These are phyloP conservation scores for Stachybotrys chartarum DNA, from an alignment of 2,329 filamentous ascomycete species.

Conservation along the genomic window DNA sequence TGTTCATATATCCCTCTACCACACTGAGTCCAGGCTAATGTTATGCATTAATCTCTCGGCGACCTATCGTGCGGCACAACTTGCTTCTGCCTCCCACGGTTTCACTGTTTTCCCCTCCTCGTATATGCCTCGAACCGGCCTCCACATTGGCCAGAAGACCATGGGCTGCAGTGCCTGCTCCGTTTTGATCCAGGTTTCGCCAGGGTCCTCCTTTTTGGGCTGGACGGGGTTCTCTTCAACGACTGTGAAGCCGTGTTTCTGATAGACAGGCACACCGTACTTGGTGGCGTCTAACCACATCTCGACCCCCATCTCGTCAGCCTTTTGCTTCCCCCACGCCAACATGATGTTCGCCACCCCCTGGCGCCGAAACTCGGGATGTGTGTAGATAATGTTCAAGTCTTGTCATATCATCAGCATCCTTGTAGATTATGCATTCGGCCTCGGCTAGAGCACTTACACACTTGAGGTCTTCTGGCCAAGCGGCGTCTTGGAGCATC, in stretches of 20 bases:
- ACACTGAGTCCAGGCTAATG: too few relatives aligned
- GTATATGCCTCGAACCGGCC: constrained; percentile 11
- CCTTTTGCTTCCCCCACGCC: constrained; percentile 13
- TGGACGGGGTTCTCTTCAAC: constrained; percentile 7
- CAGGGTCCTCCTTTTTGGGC: constrained; percentile 5
- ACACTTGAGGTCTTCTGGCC: constrained; percentile 12
- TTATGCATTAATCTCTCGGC: too few relatives aligned
- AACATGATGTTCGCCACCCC: constrained; percentile 13
- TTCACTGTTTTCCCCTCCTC: constrained; percentile 8
- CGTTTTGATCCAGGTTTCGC: constrained; percentile 9
- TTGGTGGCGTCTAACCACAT: constrained; percentile 15
- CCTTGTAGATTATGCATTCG: neutral
- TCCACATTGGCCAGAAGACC: constrained; percentile 13
- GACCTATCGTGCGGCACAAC: neutral
- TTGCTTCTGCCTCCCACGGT: constrained; percentile 5
- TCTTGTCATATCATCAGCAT: constrained; percentile 3
- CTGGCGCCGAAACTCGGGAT: constrained; percentile 11
- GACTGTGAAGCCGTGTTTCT: constrained; percentile 13
- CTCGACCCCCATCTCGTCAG: constrained; percentile 14
- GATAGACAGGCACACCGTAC: constrained; percentile 11
- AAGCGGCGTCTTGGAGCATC: constrained; percentile 10
- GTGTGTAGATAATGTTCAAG: constrained; percentile 13
- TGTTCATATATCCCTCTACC: too few relatives aligned
- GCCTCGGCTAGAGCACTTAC: constrained; percentile 2
- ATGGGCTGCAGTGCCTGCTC: constrained; percentile 9